Percentiles rank a stretch among this genome's conserved stretches.
Conservation (phyloP, 148 eudicot species). For the Agrostemma githago region DNA sequence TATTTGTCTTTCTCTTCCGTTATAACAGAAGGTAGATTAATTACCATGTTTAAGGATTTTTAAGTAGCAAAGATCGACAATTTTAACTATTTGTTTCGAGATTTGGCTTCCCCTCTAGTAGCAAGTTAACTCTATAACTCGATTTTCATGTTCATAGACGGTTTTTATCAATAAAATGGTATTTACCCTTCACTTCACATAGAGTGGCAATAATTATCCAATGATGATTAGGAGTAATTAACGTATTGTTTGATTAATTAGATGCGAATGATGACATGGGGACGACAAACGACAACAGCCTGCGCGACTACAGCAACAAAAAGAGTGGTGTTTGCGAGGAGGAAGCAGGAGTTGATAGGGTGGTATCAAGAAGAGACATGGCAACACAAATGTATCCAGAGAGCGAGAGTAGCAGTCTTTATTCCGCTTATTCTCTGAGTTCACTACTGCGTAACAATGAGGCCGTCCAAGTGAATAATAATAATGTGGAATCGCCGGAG, state of each 20-base stretch:
- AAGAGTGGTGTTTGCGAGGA: neutral
- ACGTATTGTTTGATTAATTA: neutral
- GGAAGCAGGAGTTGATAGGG: conserved; percentile 19
- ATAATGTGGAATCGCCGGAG: conserved; percentile 20
- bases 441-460: conserved; percentile 12
- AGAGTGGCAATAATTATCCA: neutral
- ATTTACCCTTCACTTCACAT: too few species aligned
- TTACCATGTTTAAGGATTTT: too few species aligned
- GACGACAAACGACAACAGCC: conserved; percentile 18
- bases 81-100: too few species aligned
- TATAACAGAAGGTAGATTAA: too few species aligned
- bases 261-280: conserved; percentile 38
- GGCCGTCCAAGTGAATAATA: neutral
- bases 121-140: too few species aligned
- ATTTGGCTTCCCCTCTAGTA: neutral
- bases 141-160: too few species aligned
- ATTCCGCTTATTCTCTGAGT: conserved; percentile 33
- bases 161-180: too few species aligned
- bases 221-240: neutral
- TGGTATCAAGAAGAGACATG: conserved; percentile 64
- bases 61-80: too few species aligned
- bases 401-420: conserved; percentile 34
- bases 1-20: too few species aligned
- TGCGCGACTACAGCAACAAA: neutral
- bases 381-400: conserved; percentile 82